Percentiles rank a stretch among this genome's conserved stretches.
Evolutionary conservation across 345 rosid species (phyloP).

Genomic region (Syzygium jambos): DNA sequence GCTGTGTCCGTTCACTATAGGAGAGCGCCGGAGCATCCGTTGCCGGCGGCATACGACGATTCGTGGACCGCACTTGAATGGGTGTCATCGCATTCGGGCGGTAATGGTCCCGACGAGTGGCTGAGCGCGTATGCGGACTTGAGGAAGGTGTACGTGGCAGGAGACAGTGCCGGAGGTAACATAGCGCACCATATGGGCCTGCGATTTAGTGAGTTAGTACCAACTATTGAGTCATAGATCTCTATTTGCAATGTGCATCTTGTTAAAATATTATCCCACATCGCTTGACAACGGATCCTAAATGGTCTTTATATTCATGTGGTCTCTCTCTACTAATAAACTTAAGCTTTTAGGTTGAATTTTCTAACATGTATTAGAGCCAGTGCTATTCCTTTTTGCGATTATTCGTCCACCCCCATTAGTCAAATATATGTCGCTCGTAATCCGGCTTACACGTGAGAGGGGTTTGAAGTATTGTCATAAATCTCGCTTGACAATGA

Average conservation of each 20-base stretch:
- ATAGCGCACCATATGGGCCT: conserved; percentile 25
- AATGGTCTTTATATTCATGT: too few relatives aligned
- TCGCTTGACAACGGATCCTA: too few relatives aligned
- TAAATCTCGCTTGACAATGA: too few relatives aligned
- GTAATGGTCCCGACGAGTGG: conserved; percentile 29
- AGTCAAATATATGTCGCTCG: too few relatives aligned
- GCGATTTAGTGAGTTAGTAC: background rate
- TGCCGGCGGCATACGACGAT: conserved; percentile 24
- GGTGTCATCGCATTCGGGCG: conserved; percentile 14
- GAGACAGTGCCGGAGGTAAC: conserved; percentile 36
- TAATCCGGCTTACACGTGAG: too few relatives aligned
- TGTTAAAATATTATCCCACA: too few relatives aligned
- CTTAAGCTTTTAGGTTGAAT: too few relatives aligned
- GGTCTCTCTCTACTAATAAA: too few relatives aligned
- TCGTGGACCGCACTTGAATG: conserved; percentile 32
- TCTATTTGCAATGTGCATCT: background rate
- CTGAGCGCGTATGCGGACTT: conserved; percentile 11
- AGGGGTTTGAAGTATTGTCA: too few relatives aligned
- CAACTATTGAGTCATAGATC: background rate
- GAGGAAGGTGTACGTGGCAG: conserved; percentile 14
- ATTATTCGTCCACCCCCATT: too few relatives aligned
- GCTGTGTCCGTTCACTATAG: conserved; percentile 23
- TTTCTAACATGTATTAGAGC: too few relatives aligned
- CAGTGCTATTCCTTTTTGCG: too few relatives aligned
- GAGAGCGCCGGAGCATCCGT: conserved; percentile 22